These are phyloP conservation scores for Medicago arabica DNA, from an alignment of 306 rosid genomes.

Conservation along the genomic window DNA sequence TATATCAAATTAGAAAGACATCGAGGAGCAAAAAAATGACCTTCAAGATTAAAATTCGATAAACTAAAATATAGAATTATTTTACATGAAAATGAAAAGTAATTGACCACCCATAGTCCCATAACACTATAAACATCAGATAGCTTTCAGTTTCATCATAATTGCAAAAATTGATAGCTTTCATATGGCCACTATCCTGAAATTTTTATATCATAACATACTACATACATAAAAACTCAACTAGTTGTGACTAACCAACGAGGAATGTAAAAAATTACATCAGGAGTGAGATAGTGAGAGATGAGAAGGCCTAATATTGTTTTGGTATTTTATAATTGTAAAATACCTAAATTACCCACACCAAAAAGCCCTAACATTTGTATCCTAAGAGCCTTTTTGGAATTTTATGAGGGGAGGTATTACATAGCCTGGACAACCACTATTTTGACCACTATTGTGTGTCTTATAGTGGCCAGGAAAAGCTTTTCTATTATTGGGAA, in stretches of 20 bases:
- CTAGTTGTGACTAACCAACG: not conserved
- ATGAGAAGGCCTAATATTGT: not conserved
- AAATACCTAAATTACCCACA: not conserved
- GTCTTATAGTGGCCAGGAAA: not conserved
- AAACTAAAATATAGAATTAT: slow-evolving; percentile 14
- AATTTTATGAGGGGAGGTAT: not conserved
- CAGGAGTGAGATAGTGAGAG: not conserved
- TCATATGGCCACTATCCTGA: not conserved
- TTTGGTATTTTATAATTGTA: not conserved
- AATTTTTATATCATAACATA: not conserved
- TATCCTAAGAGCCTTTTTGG: not conserved
- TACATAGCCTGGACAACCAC: not conserved
- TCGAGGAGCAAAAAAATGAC: slow-evolving; percentile 2
- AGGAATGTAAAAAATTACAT: not conserved
- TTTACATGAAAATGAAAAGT: slow-evolving; percentile 12
- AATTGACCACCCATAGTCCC: slow-evolving; percentile 7
- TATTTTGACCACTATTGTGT: not conserved
- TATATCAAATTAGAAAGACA: not conserved
- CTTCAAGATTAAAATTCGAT: slow-evolving; percentile 24
- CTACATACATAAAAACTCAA: not conserved
- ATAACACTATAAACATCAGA: not conserved
- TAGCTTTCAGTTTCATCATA: too few species aligned
- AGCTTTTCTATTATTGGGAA: not conserved
- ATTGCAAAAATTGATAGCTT: too few species aligned
- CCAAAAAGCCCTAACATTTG: not conserved